Percentiles rank a stretch among this genome's conserved stretches.
phyloP scores from a whole-genome alignment of 1,284 basidiomycete genomes.

The Sanghuangporus baumii region DNA sequence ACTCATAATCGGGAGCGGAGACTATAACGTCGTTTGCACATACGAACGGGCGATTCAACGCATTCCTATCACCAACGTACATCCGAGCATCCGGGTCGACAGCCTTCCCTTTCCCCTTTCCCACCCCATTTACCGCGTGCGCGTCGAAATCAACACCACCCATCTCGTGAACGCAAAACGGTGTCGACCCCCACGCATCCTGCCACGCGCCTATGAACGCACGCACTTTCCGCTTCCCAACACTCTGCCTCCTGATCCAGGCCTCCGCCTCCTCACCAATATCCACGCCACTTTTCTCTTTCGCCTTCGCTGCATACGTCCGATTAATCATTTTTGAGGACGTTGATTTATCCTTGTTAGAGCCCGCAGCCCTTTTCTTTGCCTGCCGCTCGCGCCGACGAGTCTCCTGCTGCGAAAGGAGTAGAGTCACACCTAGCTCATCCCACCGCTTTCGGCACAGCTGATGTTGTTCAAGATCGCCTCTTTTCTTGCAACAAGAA shows the following conservation, averaged over 20 bases:
- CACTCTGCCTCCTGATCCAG: constrained; percentile 1
- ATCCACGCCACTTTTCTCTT: neutral
- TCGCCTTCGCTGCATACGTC: neutral
- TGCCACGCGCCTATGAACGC: constrained; percentile 10
- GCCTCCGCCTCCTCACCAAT: constrained; percentile 5
- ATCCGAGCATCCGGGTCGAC: neutral
- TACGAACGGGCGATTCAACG: neutral
- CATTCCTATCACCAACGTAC: constrained; percentile 5
- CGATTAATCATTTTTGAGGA: neutral
- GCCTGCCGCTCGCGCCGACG: neutral
- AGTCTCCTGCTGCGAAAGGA: constrained; percentile 6
- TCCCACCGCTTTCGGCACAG: neutral
- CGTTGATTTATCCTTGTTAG: neutral
- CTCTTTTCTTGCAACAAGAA: neutral
- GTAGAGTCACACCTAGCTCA: neutral
- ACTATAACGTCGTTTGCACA: neutral
- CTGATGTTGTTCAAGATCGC: neutral
- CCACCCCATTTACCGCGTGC: neutral
- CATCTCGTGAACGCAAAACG: constrained; percentile 4
- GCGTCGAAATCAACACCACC: constrained; percentile 1
- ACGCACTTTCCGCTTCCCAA: neutral
- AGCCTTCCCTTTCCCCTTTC: constrained; percentile 4
- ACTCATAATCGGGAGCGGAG: neutral
- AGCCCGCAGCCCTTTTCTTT: neutral
- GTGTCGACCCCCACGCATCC: constrained; percentile 3